A percentile compares a stretch with the other conserved stretches of the same genome.
Evolutionary conservation across 2,329 filamentous ascomycete species (phyloP).

Genomic region (Trichoderma guizhouense): DNA sequence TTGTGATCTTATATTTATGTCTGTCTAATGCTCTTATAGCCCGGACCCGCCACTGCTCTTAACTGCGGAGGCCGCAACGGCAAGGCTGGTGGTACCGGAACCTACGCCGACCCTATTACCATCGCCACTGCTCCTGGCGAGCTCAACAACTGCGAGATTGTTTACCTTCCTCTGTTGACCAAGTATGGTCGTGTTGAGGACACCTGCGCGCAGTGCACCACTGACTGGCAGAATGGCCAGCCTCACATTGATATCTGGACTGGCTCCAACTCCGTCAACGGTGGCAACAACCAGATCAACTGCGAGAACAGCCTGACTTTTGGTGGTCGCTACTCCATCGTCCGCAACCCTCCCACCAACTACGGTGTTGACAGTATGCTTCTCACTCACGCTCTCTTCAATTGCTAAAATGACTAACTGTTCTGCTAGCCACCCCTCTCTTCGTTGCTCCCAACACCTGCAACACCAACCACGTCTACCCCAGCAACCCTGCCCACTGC

Average conservation of each 20-base stretch:
- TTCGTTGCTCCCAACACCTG: slow-evolving; percentile 24
- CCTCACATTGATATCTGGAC: slow-evolving; percentile 25
- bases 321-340: slow-evolving; percentile 23
- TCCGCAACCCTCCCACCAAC: slow-evolving; percentile 24
- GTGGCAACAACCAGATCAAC: slow-evolving; percentile 24
- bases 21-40: neutral
- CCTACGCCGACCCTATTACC: slow-evolving; percentile 24
- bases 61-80: slow-evolving; percentile 23
- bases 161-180: slow-evolving; percentile 24
- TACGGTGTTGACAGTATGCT: slow-evolving; percentile 23
- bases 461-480: slow-evolving; percentile 24
- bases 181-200: slow-evolving; percentile 24
- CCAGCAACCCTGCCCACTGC: slow-evolving; percentile 24
- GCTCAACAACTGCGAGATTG: slow-evolving; percentile 24
- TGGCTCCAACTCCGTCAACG: slow-evolving; percentile 20
- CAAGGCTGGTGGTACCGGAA: slow-evolving; percentile 21
- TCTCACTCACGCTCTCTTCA: neutral
- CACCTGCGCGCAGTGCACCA: slow-evolving; percentile 21
- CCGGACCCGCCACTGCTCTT: slow-evolving; percentile 21
- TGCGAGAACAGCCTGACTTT: slow-evolving; percentile 23
- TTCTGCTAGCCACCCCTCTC: slow-evolving; percentile 20
- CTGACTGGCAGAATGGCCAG: slow-evolving; percentile 20
- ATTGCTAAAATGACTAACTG: neutral
- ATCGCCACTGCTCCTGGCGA: slow-evolving; percentile 24
- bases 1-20: neutral